A percentile compares a stretch with the other conserved stretches of the same genome.
Evolutionary conservation across 768 basidiomycete genomes (phyloP).

Genomic region (Boletus huronensis): DNA sequence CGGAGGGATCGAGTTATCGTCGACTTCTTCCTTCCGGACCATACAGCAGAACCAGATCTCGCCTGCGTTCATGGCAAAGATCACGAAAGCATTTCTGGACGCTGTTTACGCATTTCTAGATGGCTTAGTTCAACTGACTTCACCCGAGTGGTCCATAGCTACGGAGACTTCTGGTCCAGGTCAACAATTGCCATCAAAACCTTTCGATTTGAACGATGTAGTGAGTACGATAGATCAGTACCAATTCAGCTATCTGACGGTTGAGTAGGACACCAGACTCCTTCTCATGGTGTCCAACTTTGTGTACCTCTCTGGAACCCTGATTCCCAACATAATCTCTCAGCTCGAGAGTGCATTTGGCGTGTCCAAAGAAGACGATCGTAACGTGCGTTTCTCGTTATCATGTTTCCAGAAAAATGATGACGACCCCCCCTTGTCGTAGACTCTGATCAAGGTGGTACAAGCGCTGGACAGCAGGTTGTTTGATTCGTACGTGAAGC

Average conservation of each 20-base stretch:
- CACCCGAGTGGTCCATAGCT: conserved; percentile 52
- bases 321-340: conserved; percentile 76
- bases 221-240: conserved; percentile 38
- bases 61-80: conserved; percentile 63
- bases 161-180: conserved; percentile 5
- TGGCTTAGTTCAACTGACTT: conserved; percentile 78
- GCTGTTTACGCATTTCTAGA: conserved; percentile 82
- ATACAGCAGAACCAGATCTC: conserved; percentile 61
- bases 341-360: conserved; percentile 79
- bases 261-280: conserved; percentile 74
- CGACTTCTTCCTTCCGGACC: conserved; percentile 45
- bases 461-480: conserved; percentile 83
- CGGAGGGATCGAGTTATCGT: conserved; percentile 62
- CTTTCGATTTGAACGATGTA: conserved; percentile 55
- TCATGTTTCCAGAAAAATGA: not conserved
- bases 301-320: conserved; percentile 59
- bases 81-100: conserved; percentile 84
- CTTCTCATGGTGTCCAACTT: conserved; percentile 90
- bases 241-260: not conserved
- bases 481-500: conserved; percentile 84
- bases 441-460: conserved; percentile 76
- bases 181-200: conserved; percentile 26
- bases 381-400: conserved; percentile 45
- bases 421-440: not conserved
- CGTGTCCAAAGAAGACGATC: conserved; percentile 67